Percentiles rank a stretch among this genome's conserved stretches.
phyloP scores from a whole-genome alignment of 805 yeast genomes.

The Saccharomycopsis selenospora region DNA sequence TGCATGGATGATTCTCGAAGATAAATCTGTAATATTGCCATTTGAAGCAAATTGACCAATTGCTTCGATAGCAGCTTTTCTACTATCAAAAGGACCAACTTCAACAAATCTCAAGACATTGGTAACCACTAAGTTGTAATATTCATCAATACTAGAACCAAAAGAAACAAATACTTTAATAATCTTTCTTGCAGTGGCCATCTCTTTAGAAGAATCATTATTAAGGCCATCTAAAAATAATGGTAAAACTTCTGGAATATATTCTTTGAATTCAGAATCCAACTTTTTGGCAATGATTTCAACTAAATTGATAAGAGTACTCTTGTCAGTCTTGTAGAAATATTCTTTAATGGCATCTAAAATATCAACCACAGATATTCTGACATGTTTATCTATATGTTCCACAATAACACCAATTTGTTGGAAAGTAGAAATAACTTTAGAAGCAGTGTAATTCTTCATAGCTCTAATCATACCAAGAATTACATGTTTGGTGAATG shows the following conservation, averaged over 20 bases:
- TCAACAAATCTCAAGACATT: conserved; percentile 78
- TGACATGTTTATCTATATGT: conserved; percentile 83
- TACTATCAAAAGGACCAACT: conserved; percentile 47
- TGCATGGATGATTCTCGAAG: conserved; percentile 86
- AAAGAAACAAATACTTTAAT: conserved; percentile 77
- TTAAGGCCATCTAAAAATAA: conserved; percentile 70
- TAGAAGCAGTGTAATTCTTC: conserved; percentile 69
- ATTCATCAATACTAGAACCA: conserved; percentile 84
- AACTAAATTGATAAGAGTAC: conserved; percentile 65
- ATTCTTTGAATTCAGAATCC: conserved; percentile 86
- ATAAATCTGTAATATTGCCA: conserved; percentile 75
- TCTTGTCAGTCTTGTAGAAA: conserved; percentile 61
- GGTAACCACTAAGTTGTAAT: conserved; percentile 81
- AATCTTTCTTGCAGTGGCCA: conserved; percentile 61
- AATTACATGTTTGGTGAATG: conserved; percentile 79
- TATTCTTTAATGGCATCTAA: conserved; percentile 70
- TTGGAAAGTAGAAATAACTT: conserved; percentile 83
- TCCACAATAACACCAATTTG: conserved; percentile 73
- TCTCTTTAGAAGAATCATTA: conserved; percentile 45
- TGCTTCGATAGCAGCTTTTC: conserved; percentile 71
- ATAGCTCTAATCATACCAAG: conserved; percentile 84
- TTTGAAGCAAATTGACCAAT: conserved; percentile 72
- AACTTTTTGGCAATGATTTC: conserved; percentile 81
- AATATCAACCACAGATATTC: conserved; percentile 73
- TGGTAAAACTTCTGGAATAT: conserved; percentile 71